Evolutionary conservation across 78 protist species (phyloP), one percentile per base, ranked within the genome.

Genomic region (Dictyostelium citrinum): DNA sequence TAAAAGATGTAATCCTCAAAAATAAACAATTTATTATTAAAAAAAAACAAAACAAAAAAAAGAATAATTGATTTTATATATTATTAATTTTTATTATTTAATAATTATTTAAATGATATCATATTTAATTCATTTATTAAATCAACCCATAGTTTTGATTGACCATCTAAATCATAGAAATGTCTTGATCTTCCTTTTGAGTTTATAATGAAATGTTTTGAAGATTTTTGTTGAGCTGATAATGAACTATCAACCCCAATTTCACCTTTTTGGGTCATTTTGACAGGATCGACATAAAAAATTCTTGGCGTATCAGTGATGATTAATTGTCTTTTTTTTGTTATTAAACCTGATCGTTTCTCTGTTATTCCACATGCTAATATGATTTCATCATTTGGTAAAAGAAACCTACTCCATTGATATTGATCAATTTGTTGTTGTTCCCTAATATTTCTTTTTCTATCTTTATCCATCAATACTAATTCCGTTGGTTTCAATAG

Each of bases 281-380:
- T 83, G 1, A 60, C 61, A 9, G 92, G 85, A 60, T 91, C 97
- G 2, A 97, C 31, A 85, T 95, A 97, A 33, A 97, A 61, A n/a
- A 95, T 85, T 31, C 97, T 75, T 29, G 97, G 98, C 20, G 39
- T 35, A 70, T 90, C 91, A 12, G 97, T 95, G 17, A 97, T 91
- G 2, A 97, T 78, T 5, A 97, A 46, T 46, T 70, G 61, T n/a
- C 98, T 78, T 71, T 85, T 77, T 77, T 97, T 97, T 22, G 85
- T 16, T 0, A 83, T 72, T 29, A 97, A 46, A 8, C 90, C 90
- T 29, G 83, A 43, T n/a, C 92, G 88, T 67, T 97, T 97, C 74
- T 76, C 60, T 0, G 90, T 41, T 33, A 71, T 17, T 24, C 81
- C 83, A 8, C 81, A 79, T 33, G 92, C 86, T 20, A 97, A 20